phyloP scores from a whole-genome alignment of 2,329 filamentous ascomycete genomes.

The Penicillium sp. region DNA sequence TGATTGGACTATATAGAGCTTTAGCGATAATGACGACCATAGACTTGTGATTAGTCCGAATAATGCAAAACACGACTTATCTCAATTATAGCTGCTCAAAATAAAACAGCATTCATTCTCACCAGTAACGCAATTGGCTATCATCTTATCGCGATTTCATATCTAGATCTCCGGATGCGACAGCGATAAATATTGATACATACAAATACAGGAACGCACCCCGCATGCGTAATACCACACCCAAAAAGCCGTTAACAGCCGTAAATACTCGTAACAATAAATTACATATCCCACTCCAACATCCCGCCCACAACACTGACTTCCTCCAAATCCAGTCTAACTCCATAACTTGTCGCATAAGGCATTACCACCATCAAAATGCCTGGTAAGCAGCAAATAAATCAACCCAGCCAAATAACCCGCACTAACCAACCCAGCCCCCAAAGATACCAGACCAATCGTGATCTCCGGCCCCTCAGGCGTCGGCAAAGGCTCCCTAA shows the following conservation, averaged over 20 bases:
- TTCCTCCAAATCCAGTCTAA: not conserved
- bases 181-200: not conserved
- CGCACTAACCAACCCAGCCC: not conserved
- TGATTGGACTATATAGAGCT: not conserved
- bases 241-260: not conserved
- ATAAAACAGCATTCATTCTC: not conserved
- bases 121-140: too few species aligned
- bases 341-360: not conserved
- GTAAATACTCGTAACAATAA: not conserved
- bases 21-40: not conserved
- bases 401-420: not conserved
- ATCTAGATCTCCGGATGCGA: not conserved
- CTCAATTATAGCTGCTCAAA: not conserved
- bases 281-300: not conserved
- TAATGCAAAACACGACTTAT: not conserved
- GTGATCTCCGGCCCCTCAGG: conserved; percentile 45
- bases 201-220: not conserved
- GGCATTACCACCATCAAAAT: not conserved
- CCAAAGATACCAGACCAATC: conserved; percentile 27
- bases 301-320: not conserved
- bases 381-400: not conserved
- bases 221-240: not conserved
- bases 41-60: not conserved
- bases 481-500: conserved; percentile 45
- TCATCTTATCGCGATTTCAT: too few species aligned